Evolutionary conservation across 73 alveolate genomes (phyloP).

Genomic region (Stentor roeselii): DNA sequence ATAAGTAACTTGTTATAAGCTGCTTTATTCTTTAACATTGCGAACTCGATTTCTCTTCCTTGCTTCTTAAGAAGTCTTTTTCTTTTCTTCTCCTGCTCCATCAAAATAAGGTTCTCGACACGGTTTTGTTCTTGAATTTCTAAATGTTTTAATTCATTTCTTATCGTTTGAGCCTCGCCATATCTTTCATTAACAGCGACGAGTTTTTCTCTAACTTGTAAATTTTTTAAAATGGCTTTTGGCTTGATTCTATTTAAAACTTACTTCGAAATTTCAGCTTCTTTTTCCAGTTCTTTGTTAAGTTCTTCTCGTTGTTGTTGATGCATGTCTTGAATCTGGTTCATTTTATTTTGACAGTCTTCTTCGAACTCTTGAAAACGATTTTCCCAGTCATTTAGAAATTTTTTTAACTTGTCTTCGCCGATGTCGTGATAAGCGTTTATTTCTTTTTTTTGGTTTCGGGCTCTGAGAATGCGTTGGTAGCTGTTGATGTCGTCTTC

Average conservation of each 20-base stretch:
- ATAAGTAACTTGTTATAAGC: slow-evolving; percentile 75
- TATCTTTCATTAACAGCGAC: slow-evolving; percentile 89
- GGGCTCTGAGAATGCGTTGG: not conserved
- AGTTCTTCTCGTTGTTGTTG: slow-evolving; percentile 66
- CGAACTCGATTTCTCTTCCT: slow-evolving; percentile 61
- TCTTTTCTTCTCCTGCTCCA: slow-evolving; percentile 65
- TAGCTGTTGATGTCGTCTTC: slow-evolving; percentile 27
- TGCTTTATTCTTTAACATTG: slow-evolving; percentile 65
- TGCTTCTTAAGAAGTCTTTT: slow-evolving; percentile 47
- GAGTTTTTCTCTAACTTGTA: slow-evolving; percentile 76
- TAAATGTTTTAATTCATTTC: slow-evolving; percentile 76
- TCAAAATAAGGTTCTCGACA: slow-evolving; percentile 71
- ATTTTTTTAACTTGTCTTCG: slow-evolving; percentile 74
- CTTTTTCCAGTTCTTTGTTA: slow-evolving; percentile 65
- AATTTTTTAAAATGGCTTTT: slow-evolving; percentile 59
- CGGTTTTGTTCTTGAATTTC: slow-evolving; percentile 74
- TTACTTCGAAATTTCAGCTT: slow-evolving; percentile 77
- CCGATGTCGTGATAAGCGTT: slow-evolving; percentile 81
- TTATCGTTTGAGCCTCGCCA: slow-evolving; percentile 84
- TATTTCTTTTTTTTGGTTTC: slow-evolving; percentile 69
- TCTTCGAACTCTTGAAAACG: slow-evolving; percentile 56
- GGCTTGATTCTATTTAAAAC: too few relatives aligned
- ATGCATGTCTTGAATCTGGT: slow-evolving; percentile 60
- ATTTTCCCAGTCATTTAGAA: slow-evolving; percentile 73
- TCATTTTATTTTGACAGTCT: slow-evolving; percentile 61